These are phyloP conservation scores for Diaporthe citri DNA, from an alignment of 2,329 filamentous ascomycete genomes.

Conservation along the genomic window DNA sequence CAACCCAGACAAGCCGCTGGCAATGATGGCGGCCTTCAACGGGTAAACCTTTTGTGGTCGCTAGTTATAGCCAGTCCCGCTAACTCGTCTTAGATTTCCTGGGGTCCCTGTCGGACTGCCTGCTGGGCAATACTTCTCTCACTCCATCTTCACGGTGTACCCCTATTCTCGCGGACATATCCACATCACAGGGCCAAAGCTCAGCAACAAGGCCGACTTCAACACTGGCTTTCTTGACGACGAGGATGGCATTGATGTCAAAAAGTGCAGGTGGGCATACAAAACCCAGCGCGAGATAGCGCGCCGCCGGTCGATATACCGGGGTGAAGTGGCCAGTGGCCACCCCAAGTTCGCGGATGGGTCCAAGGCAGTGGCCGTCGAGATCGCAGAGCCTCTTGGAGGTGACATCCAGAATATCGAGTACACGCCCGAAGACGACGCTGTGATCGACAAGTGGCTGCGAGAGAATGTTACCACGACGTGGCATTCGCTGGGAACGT, in stretches of 20 bases:
- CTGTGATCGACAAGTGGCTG: constrained; percentile 58
- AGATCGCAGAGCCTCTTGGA: background rate
- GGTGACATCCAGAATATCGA: constrained; percentile 53
- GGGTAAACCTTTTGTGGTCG: background rate
- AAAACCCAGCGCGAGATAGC: constrained; percentile 58
- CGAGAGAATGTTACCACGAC: constrained; percentile 53
- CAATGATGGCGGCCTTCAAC: background rate
- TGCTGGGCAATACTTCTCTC: constrained; percentile 63
- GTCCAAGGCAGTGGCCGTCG: background rate
- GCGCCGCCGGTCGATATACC: constrained; percentile 61
- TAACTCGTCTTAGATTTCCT: constrained; percentile 52
- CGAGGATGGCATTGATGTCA: constrained; percentile 64
- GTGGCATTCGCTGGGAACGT: constrained; percentile 60
- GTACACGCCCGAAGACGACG: constrained; percentile 62
- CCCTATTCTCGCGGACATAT: constrained; percentile 72
- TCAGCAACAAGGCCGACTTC: constrained; percentile 66
- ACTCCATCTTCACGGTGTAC: constrained; percentile 68
- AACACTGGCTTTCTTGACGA: constrained; percentile 65
- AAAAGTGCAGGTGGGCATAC: constrained; percentile 73
- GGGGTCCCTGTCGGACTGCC: constrained; percentile 55
- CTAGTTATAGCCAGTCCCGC: background rate
- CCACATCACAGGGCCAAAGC: constrained; percentile 64
- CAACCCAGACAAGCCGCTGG: background rate
- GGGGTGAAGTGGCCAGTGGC: constrained; percentile 57
- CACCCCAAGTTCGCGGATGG: constrained; percentile 58